A percentile compares a stretch with the other conserved stretches of the same genome.
Conservation (phyloP, 768 basidiomycete genomes). For the Hygrocybe punicea region DNA sequence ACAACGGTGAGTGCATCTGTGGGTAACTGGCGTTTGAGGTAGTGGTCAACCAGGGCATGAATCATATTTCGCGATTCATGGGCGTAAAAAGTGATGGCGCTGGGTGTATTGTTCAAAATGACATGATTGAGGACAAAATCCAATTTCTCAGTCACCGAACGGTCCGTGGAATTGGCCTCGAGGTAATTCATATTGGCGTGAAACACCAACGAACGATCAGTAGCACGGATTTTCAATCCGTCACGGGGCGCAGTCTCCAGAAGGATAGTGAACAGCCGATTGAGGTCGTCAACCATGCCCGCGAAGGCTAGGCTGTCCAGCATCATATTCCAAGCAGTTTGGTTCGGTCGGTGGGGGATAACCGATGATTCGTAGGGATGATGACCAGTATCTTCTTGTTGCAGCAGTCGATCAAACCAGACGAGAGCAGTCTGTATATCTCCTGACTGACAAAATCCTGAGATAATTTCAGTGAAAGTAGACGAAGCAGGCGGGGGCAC, state of each 20-base stretch:
- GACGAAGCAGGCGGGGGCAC: conserved; percentile 56
- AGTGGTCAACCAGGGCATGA: neutral
- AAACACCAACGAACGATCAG: conserved; percentile 45
- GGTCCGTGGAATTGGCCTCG: conserved; percentile 13
- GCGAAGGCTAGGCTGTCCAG: conserved; percentile 52
- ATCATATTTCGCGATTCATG: neutral
- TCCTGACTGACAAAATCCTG: conserved; percentile 58
- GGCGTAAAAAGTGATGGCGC: neutral
- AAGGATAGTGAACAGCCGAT: conserved; percentile 48
- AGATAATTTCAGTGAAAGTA: conserved; percentile 62
- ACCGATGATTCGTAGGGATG: conserved; percentile 44
- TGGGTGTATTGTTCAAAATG: neutral
- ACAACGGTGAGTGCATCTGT: neutral
- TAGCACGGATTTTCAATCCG: conserved; percentile 30
- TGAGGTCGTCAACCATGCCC: conserved; percentile 51
- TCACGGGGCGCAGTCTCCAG: conserved; percentile 35
- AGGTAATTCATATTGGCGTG: conserved; percentile 40
- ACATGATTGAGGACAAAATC: conserved; percentile 6
- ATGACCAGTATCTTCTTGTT: conserved; percentile 9
- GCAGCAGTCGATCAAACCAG: conserved; percentile 70
- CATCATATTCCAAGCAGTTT: conserved; percentile 55
- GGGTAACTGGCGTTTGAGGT: neutral
- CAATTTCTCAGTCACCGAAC: conserved; percentile 2
- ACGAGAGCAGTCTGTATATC: conserved; percentile 61
- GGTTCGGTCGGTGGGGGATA: conserved; percentile 50